Evolutionary conservation across 768 basidiomycete species (phyloP).

Genomic region (Leccinum uliginosum): DNA sequence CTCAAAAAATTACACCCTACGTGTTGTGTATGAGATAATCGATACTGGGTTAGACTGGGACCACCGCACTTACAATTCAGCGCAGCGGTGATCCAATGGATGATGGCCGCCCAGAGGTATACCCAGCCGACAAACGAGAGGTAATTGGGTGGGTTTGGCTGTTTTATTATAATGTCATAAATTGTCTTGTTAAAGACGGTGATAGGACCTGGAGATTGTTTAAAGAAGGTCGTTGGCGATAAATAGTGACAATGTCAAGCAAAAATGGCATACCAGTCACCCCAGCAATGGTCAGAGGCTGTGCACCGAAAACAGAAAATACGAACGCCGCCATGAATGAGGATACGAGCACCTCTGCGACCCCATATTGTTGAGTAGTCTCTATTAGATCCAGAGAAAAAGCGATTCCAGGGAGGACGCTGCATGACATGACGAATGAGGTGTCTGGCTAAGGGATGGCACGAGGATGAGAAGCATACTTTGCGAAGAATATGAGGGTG

Average conservation of each 20-base stretch:
- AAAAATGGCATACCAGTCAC: slow-evolving; percentile 59
- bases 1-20: slow-evolving; percentile 78
- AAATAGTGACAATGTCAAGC: not conserved
- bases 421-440: slow-evolving; percentile 22
- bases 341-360: slow-evolving; percentile 76
- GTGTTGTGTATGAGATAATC: not conserved
- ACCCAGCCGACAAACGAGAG: slow-evolving; percentile 91
- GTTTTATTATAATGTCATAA: slow-evolving; percentile 62
- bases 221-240: not conserved
- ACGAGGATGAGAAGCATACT: slow-evolving; percentile 42
- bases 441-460: not conserved
- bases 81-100: slow-evolving; percentile 78
- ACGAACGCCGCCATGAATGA: slow-evolving; percentile 89
- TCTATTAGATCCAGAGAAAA: slow-evolving; percentile 92
- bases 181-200: slow-evolving; percentile 92
- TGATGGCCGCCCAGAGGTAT: slow-evolving; percentile 84
- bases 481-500: slow-evolving; percentile 80
- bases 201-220: slow-evolving; percentile 60
- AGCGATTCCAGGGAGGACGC: slow-evolving; percentile 86
- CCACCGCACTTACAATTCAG: slow-evolving; percentile 58
- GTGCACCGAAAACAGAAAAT: slow-evolving; percentile 83
- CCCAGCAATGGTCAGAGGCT: slow-evolving; percentile 88
- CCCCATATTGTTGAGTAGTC: slow-evolving; percentile 85
- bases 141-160: slow-evolving; percentile 63
- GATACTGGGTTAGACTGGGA: not conserved